These are phyloP conservation scores for Diaporthe destruens DNA, from an alignment of 2,329 filamentous ascomycete genomes.

Conservation along the genomic window DNA sequence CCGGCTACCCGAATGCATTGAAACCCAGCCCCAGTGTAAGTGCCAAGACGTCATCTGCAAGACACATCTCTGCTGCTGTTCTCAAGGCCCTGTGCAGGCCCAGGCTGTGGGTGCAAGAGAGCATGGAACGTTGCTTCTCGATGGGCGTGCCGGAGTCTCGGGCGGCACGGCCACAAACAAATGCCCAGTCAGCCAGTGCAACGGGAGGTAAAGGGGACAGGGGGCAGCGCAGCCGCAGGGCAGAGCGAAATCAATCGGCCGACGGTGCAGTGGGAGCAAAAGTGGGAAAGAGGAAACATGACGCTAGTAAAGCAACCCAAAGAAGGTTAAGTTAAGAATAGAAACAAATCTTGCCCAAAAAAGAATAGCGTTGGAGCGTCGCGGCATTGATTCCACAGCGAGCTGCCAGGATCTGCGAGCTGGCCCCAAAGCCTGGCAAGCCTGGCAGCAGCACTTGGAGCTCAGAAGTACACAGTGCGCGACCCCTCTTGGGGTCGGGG, in stretches of 20 bases:
- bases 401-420: slow-evolving; percentile 38
- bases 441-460: slow-evolving; percentile 5
- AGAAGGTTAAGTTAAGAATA: slow-evolving; percentile 43
- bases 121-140: slow-evolving; percentile 37
- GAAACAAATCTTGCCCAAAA: slow-evolving; percentile 23
- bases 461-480: slow-evolving; percentile 39
- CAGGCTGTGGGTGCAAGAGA: slow-evolving; percentile 16
- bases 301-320: slow-evolving; percentile 40
- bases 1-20: not conserved
- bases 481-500: too few relatives aligned
- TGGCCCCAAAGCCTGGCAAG: slow-evolving; percentile 20
- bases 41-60: slow-evolving; percentile 34
- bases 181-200: slow-evolving; percentile 9
- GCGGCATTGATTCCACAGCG: slow-evolving; percentile 37
- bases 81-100: slow-evolving; percentile 10
- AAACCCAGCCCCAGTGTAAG: not conserved
- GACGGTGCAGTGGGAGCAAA: slow-evolving; percentile 23
- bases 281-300: slow-evolving; percentile 20
- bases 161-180: slow-evolving; percentile 33
- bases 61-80: slow-evolving; percentile 17
- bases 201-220: slow-evolving; percentile 23
- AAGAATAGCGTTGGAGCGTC: slow-evolving; percentile 24
- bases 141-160: slow-evolving; percentile 20
- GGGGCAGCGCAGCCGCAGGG: slow-evolving; percentile 1
- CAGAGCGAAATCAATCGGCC: slow-evolving; percentile 37